Conservation (phyloP, 805 yeast genomes). For the Kluyveromyces wickerhamii region DNA sequence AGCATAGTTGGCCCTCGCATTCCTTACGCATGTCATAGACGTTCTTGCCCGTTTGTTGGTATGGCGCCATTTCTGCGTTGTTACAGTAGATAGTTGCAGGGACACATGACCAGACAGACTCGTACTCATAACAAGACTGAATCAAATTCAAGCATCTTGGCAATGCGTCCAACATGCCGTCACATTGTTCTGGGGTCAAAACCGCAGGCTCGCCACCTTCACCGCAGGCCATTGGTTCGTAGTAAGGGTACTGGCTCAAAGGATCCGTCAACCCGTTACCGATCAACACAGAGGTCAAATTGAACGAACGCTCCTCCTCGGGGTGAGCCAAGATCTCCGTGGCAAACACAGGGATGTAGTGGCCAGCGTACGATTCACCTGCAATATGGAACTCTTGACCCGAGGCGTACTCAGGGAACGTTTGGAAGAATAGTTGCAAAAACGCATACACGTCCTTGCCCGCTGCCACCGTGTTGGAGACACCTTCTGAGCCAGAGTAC, state of each 20-base stretch:
- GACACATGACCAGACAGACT: constrained; percentile 75
- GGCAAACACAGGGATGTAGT: constrained; percentile 87
- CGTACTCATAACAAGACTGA: constrained; percentile 66
- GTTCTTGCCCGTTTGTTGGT: constrained; percentile 77
- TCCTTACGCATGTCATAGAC: constrained; percentile 81
- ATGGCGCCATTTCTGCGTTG: constrained; percentile 73
- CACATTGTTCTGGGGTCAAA: constrained; percentile 71
- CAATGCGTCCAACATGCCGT: constrained; percentile 53
- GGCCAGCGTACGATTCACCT: constrained; percentile 93
- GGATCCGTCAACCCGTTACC: constrained; percentile 92
- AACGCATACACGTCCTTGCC: constrained; percentile 77
- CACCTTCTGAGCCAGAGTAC: constrained; percentile 51
- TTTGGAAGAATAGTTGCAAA: constrained; percentile 68
- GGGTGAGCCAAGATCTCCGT: constrained; percentile 65
- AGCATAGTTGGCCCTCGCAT: constrained; percentile 75
- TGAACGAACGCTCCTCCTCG: constrained; percentile 45
- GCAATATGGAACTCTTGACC: constrained; percentile 71
- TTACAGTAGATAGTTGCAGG: constrained; percentile 91
- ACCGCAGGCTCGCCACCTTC: constrained; percentile 79
- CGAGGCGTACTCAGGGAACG: constrained; percentile 48
- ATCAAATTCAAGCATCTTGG: constrained; percentile 75
- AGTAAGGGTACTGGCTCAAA: constrained; percentile 65
- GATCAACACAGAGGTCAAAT: constrained; percentile 69
- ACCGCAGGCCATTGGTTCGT: constrained; percentile 94
- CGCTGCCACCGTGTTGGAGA: constrained; percentile 70